phyloP scores from a whole-genome alignment of 192 early-diverging fungal species.

The Anaeromyces robustus region DNA sequence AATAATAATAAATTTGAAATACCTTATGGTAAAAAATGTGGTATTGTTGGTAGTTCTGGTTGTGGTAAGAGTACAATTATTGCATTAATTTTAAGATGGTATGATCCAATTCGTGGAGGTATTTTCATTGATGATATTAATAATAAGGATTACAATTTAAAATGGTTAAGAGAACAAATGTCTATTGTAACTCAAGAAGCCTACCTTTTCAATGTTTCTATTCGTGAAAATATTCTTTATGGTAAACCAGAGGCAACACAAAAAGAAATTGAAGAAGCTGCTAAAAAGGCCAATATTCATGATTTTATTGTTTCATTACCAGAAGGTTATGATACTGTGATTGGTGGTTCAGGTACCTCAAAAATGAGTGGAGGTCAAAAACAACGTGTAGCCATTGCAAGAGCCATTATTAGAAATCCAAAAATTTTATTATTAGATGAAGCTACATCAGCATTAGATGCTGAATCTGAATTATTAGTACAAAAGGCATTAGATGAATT shows the following conservation, averaged over 20 bases:
- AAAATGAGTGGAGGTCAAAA: conserved; percentile 42
- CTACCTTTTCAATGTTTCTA: conserved; percentile 8
- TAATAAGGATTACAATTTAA: no score
- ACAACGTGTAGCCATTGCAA: conserved; percentile 57
- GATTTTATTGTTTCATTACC: conserved; percentile 7
- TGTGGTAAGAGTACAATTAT: no score
- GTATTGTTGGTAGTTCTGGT: no score
- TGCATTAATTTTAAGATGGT: no score
- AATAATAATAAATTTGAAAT: no score
- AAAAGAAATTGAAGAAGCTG: no score
- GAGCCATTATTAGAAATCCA: background rate
- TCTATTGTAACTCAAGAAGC: conserved; percentile 3
- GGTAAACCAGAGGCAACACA: no score
- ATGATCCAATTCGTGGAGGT: no score
- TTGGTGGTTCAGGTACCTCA: conserved; percentile 29
- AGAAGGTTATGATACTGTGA: conserved; percentile 19
- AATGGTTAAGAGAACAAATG: conserved; percentile 4
- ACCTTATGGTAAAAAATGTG: no score
- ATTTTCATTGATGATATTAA: no score
- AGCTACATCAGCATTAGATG: conserved; percentile 57
- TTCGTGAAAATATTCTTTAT: conserved; percentile 15
- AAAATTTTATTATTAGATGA: conserved; percentile 6
- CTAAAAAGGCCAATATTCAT: no score
- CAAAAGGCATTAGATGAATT: no score
- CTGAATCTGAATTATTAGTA: conserved; percentile 37